Conservation (phyloP, 163 green algal species). For the Picocystis sp. region DNA sequence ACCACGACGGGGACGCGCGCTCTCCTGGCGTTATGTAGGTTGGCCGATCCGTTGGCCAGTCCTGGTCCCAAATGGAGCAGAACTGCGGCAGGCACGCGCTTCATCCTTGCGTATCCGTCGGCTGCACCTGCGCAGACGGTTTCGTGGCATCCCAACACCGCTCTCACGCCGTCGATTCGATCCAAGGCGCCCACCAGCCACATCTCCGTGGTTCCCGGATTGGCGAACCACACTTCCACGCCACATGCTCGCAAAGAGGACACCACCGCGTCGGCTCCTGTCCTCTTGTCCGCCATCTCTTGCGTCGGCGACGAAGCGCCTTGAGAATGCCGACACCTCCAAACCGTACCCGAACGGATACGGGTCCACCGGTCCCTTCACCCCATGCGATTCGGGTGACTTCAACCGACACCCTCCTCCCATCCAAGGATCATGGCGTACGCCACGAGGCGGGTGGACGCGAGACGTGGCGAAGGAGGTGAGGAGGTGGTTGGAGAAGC, state of each 20-base stretch:
- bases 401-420: too few relatives aligned
- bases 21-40: conserved; percentile 52
- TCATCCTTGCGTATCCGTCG: conserved; percentile 49
- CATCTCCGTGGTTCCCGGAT: conserved; percentile 75
- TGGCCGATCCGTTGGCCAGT: conserved; percentile 53
- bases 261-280: too few relatives aligned
- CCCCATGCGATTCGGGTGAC: too few relatives aligned
- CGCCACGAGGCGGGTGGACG: too few relatives aligned
- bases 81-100: conserved; percentile 31
- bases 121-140: conserved; percentile 48
- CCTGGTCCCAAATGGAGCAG: conserved; percentile 78
- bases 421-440: too few relatives aligned
- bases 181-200: conserved; percentile 38
- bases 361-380: too few relatives aligned
- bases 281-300: too few relatives aligned
- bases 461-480: too few relatives aligned
- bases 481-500: too few relatives aligned
- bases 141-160: conserved; percentile 65
- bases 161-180: conserved; percentile 20
- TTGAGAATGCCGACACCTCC: too few relatives aligned
- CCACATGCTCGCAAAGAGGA: conserved; percentile 8
- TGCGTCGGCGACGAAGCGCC: too few relatives aligned
- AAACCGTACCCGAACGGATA: too few relatives aligned
- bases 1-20: conserved; percentile 47
- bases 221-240: conserved; percentile 54